These are phyloP conservation scores for Fragosphaeria purpurea DNA, from an alignment of 2,329 filamentous ascomycete genomes.

Conservation along the genomic window DNA sequence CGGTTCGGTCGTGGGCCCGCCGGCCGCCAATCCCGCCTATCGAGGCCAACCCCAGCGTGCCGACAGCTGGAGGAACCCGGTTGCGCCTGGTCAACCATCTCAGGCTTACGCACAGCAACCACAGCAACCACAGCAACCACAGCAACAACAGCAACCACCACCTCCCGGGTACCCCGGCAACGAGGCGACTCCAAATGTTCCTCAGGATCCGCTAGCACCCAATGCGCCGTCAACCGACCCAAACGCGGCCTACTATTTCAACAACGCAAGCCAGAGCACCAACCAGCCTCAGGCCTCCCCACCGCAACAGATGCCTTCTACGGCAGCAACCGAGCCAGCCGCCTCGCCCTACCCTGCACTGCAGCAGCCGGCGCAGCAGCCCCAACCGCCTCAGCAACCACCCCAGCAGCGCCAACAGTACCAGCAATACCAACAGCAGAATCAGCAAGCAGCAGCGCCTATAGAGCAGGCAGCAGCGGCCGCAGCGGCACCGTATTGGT, in stretches of 20 bases:
- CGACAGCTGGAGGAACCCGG: conserved; percentile 40
- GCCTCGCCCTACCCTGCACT: conserved; percentile 45
- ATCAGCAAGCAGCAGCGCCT: conserved; percentile 1
- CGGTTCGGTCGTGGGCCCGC: conserved; percentile 30
- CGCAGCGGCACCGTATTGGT: conserved; percentile 35
- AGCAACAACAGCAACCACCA: background rate
- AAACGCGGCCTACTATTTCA: conserved; percentile 50
- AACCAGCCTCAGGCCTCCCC: conserved; percentile 22
- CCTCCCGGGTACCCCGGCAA: conserved; percentile 1
- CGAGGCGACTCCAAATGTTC: conserved; percentile 7
- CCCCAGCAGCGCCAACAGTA: conserved; percentile 8
- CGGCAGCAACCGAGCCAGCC: conserved; percentile 29
- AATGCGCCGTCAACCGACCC: conserved; percentile 35
- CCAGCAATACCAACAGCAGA: background rate
- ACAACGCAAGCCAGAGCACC: conserved; percentile 24
- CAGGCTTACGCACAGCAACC: conserved; percentile 22
- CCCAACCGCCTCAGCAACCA: conserved; percentile 18
- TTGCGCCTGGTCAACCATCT: conserved; percentile 25
- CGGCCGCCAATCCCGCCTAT: conserved; percentile 28
- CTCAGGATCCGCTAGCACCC: conserved; percentile 22
- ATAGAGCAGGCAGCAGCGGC: conserved; percentile 16
- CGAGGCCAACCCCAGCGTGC: conserved; percentile 36
- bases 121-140: conserved; percentile 13
- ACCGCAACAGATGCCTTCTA: conserved; percentile 27
- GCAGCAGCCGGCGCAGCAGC: conserved; percentile 33